Conservation (phyloP, 1,139 yeast genomes). For the Zhuliangozyma parablackwelliae region DNA sequence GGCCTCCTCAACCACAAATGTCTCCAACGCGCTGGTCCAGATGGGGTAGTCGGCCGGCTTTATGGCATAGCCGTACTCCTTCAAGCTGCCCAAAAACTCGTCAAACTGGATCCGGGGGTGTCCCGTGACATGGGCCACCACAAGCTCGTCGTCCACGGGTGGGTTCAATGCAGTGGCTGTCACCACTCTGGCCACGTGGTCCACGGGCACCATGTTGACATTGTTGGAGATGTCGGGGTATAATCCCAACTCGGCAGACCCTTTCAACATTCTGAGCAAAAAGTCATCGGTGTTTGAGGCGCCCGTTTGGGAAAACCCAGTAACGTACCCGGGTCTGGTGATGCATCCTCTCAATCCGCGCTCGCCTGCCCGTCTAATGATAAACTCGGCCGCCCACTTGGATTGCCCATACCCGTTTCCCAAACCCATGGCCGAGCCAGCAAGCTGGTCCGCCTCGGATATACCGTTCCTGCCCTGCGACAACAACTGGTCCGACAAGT, state of each 20-base stretch:
- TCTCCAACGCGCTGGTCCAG: constrained; percentile 78
- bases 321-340: constrained; percentile 93
- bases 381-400: constrained; percentile 94
- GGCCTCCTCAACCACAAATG: constrained; percentile 63
- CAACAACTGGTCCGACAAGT: constrained; percentile 66
- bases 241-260: constrained; percentile 81
- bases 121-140: constrained; percentile 94
- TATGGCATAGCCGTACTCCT: constrained; percentile 68
- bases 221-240: constrained; percentile 83
- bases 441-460: constrained; percentile 74
- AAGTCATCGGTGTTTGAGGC: constrained; percentile 94
- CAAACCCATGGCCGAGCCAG: constrained; percentile 76
- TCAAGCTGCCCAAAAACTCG: constrained; percentile 64
- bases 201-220: constrained; percentile 97
- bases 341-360: constrained; percentile 85
- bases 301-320: constrained; percentile 82
- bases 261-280: constrained; percentile 89
- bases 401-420: constrained; percentile 96
- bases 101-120: constrained; percentile 87
- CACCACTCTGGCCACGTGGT: constrained; percentile 91
- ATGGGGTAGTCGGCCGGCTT: constrained; percentile 60
- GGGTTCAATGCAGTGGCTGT: constrained; percentile 82
- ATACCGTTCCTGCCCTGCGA: constrained; percentile 69
- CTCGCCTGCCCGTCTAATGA: constrained; percentile 82
- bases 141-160: constrained; percentile 45